phyloP scores from a whole-genome alignment of 202 grass and related monocot species.

The Panicum virgatum region DNA sequence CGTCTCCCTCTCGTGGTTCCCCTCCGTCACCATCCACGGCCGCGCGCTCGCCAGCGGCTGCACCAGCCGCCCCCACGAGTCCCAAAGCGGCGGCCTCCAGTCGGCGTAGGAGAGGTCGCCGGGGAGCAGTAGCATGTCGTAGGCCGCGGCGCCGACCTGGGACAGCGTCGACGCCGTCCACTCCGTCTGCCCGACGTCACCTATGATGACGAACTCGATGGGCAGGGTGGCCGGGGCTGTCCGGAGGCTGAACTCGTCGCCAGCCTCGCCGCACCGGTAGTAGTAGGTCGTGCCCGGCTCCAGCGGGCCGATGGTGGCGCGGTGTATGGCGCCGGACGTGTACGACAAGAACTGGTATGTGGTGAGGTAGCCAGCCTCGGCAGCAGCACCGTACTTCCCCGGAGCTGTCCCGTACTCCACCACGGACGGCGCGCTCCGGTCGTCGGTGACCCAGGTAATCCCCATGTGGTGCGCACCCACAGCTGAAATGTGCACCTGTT shows the following conservation, averaged over 20 bases:
- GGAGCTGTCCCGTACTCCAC: conserved; percentile 47
- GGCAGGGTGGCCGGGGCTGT: conserved; percentile 60
- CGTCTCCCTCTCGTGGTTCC: conserved; percentile 60
- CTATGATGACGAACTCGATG: conserved; percentile 52
- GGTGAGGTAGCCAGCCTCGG: conserved; percentile 40
- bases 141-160: conserved; percentile 27
- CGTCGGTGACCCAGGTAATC: conserved; percentile 70
- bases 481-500: conserved; percentile 65
- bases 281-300: conserved; percentile 61
- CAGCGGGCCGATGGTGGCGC: conserved; percentile 62
- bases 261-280: conserved; percentile 61
- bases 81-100: conserved; percentile 37
- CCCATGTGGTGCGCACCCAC: conserved; percentile 42
- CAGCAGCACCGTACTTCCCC: not conserved
- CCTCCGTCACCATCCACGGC: conserved; percentile 63
- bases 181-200: conserved; percentile 54
- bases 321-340: conserved; percentile 74
- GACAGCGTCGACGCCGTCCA: conserved; percentile 53
- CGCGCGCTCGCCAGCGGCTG: conserved; percentile 54
- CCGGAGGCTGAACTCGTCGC: conserved; percentile 65
- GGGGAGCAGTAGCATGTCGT: conserved; percentile 53
- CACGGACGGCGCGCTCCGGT: conserved; percentile 41
- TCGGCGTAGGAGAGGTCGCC: conserved; percentile 66
- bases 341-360: conserved; percentile 65
- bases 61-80: conserved; percentile 54